phyloP scores from a whole-genome alignment of 106 monocot genomes.

The Dioscorea alata region DNA sequence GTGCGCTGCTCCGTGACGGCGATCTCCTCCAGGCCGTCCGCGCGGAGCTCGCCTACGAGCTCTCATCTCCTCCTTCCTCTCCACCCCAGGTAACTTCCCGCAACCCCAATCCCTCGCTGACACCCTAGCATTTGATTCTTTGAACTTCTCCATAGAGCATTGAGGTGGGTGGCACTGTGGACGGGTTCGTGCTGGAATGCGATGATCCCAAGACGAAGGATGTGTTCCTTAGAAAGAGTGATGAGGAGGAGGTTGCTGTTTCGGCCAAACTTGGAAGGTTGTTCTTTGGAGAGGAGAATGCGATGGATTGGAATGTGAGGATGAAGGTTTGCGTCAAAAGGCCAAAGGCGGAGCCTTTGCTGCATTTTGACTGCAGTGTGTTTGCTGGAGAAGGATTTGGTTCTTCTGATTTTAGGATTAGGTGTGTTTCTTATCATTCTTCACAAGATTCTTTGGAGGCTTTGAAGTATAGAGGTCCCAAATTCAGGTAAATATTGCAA shows the following conservation, averaged over 20 bases:
- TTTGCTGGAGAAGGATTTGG: not conserved
- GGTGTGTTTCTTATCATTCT: conserved; percentile 20
- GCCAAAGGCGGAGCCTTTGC: conserved; percentile 16
- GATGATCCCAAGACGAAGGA: conserved; percentile 34
- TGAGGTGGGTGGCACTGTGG: conserved; percentile 1
- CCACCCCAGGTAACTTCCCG: not conserved
- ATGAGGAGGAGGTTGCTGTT: conserved; percentile 26
- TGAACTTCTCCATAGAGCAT: not conserved
- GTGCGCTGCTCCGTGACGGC: conserved; percentile 12
- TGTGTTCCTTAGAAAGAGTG: conserved; percentile 30
- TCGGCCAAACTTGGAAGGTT: conserved; percentile 38
- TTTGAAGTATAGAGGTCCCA: conserved; percentile 21
- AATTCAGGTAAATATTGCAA: conserved; percentile 27
- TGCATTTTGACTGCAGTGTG: conserved; percentile 55
- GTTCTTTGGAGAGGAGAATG: conserved; percentile 11
- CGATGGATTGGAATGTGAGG: conserved; percentile 18
- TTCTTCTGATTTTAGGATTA: conserved; percentile 30
- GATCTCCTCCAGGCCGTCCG: conserved; percentile 38
- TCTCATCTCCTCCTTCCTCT: conserved; percentile 20
- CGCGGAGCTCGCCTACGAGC: conserved; percentile 52
- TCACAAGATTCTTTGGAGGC: conserved; percentile 3
- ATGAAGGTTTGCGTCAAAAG: conserved; percentile 62
- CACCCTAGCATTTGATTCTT: not conserved
- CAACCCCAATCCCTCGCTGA: not conserved
- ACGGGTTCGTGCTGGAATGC: conserved; percentile 28